Evolutionary conservation across 176 grass and related monocot genomes (phyloP).

Genomic region (Tuctoria greenei): DNA sequence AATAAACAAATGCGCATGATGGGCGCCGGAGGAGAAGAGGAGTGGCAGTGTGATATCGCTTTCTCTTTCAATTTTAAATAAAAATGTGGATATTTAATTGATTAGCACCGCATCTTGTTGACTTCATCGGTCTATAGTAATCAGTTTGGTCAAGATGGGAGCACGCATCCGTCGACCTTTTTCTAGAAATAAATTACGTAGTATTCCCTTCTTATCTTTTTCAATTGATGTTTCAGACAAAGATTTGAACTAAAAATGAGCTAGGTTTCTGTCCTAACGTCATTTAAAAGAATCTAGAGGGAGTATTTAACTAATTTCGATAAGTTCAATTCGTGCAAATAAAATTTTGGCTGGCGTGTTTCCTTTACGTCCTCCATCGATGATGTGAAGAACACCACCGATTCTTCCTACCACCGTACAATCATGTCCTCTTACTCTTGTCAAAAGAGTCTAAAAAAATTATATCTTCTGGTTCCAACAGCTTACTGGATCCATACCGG

Average conservation of each 20-base stretch:
- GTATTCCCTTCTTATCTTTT: too few relatives aligned
- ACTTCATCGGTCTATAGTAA: neutral
- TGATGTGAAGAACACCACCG: conserved; percentile 21
- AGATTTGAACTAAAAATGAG: too few relatives aligned
- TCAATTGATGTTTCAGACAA: too few relatives aligned
- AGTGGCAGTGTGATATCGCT: neutral
- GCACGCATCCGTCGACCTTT: neutral
- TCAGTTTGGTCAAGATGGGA: neutral
- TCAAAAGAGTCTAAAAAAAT: too few relatives aligned
- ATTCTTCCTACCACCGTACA: neutral
- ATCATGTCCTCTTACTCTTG: neutral
- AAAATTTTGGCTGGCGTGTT: neutral
- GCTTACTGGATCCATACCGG: neutral
- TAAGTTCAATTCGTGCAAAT: neutral
- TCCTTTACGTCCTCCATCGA: neutral
- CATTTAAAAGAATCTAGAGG: too few relatives aligned
- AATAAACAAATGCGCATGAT: neutral
- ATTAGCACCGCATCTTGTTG: neutral
- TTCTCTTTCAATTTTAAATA: neutral
- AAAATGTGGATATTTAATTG: neutral
- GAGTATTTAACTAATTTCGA: too few relatives aligned
- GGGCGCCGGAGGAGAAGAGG: neutral
- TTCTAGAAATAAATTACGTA: neutral
- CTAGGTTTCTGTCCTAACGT: too few relatives aligned
- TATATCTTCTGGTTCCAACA: neutral